A percentile compares a stretch with the other conserved stretches of the same genome.
These are phyloP conservation scores for Pichia occidentalis DNA, from an alignment of 805 yeast species.

Conservation along the genomic window DNA sequence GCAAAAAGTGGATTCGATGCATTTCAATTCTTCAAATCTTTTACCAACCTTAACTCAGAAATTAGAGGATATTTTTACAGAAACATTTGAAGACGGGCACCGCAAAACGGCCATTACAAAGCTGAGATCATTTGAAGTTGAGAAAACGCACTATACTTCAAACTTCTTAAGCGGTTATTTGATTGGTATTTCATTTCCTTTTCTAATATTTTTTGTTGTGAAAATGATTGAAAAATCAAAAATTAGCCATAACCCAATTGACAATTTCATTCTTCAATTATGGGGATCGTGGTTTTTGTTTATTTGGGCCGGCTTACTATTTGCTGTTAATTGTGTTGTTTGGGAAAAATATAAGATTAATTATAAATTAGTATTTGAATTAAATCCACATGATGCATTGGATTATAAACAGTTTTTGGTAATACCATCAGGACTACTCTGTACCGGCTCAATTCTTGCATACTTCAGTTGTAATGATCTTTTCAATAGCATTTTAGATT, in stretches of 20 bases:
- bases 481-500: slow-evolving; percentile 51
- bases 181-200: slow-evolving; percentile 65
- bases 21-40: slow-evolving; percentile 55
- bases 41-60: slow-evolving; percentile 52
- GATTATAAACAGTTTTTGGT: slow-evolving; percentile 61
- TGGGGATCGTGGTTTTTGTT: slow-evolving; percentile 87
- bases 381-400: slow-evolving; percentile 59
- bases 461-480: slow-evolving; percentile 70
- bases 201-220: slow-evolving; percentile 33
- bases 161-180: slow-evolving; percentile 60
- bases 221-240: slow-evolving; percentile 7
- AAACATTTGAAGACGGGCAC: slow-evolving; percentile 61
- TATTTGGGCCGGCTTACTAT: slow-evolving; percentile 51
- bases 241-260: slow-evolving; percentile 42
- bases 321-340: slow-evolving; percentile 61
- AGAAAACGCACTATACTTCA: slow-evolving; percentile 35
- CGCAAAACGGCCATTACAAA: slow-evolving; percentile 67
- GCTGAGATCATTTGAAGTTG: slow-evolving; percentile 41
- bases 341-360: slow-evolving; percentile 76
- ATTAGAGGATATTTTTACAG: slow-evolving; percentile 61
- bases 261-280: slow-evolving; percentile 60
- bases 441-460: slow-evolving; percentile 50
- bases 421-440: slow-evolving; percentile 53
- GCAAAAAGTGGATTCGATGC: slow-evolving; percentile 46
- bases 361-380: slow-evolving; percentile 87